Base-by-base conservation (phyloP, 192 early-diverging fungal genomes). In the Gryganskiella cystojenkinii region DNA sequence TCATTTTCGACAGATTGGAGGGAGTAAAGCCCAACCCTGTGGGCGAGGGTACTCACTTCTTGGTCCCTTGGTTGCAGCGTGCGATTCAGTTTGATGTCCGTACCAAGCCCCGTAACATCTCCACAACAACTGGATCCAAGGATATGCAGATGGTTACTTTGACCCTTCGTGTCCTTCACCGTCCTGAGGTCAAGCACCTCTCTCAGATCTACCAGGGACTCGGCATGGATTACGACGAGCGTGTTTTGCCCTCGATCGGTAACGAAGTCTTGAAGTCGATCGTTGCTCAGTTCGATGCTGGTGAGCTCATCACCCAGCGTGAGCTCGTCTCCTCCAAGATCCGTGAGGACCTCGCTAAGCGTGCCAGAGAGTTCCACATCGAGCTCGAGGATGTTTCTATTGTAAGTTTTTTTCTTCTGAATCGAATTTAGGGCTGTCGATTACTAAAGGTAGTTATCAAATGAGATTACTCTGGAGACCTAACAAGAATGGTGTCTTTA, bases 111-210 rank as follows among this genome's bases (percentile, higher is more conserved):
- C 92, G 98, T 70, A 93, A 98, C 85, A 99, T 99, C 79, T 94
- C 95, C 42, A 98, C 98, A 67, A 98, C 95, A 1, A 99, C 98
- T n/a, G 98, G 96, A 52, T 98, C 96, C 53, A 97, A 96, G 87
- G 98, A 99, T 81, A 98, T 99, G 98, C 98, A 99, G 74, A 96
- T 94, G 92, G 93, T 98, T 15, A 93, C 92, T 34, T 88, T 98
- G 75, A 97, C 95, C 58, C 86, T 97, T 51, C 92, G 95, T 86
- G 94, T 97, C 25, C 84, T 95, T 37, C 96, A 98, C 85, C 86
- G 93, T 33, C 98, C 98, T 13, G 92, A 92, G 56, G 81, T 91
- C 64, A 79, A 82, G 30, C 85, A 89, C 30, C 85, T 99, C 43
- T 89, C 93, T 17, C 72, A 78, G 44, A 92, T 99, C 79, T 98